Evolutionary conservation across 805 yeast species (phyloP), one percentile per base, ranked within the genome.

Genomic region (Blastobotrys attinorum): DNA sequence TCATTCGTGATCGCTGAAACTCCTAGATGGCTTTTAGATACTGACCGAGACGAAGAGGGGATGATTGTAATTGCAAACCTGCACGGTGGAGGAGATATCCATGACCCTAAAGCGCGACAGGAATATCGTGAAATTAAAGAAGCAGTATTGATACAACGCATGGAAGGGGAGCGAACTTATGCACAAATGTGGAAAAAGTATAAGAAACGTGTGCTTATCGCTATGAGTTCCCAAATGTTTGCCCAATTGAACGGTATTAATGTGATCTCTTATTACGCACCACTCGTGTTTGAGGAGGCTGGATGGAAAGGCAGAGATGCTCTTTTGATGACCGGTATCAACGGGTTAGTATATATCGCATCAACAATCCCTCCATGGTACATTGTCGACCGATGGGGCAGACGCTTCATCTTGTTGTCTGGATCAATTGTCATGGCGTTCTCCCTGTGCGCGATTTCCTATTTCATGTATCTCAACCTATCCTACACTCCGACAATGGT

Each of bases 201-300:
- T 62, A 78, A 79, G 49, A 77, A 77, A 59, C 70, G 97, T 40
- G 79, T 89, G 18, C 70, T 87, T 29, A 83, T 89, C 49, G 96
- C 95, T 2, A 86, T 92, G 78, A 77, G 87, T 29, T 82, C 95
- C 2, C 95, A 85, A 60, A 77, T 86, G 68, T 87, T 89, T 70
- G 96, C 97, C 2, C 96, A 89, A 63, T 69, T 89, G 60, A 84
- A 88, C 61, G 97, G 97, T 55, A 89, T 88, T 63, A 89, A 88
- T 58, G 90, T 89, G 41, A 85, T 89, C 43, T 81, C 94, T 1
- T 89, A 89, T 64, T 88, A 88, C 65, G 96, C 96, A 2, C 96
- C 96, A 2, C 67, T 89, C 63, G 95, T 88, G 39, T 89, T 88
- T 63, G 96, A 89, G 61, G 84, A 84, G 54, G 96, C 96, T 2